Evolutionary conservation across 2,329 filamentous ascomycete genomes (phyloP).

Genomic region (Beauveria rudraprayagi): DNA sequence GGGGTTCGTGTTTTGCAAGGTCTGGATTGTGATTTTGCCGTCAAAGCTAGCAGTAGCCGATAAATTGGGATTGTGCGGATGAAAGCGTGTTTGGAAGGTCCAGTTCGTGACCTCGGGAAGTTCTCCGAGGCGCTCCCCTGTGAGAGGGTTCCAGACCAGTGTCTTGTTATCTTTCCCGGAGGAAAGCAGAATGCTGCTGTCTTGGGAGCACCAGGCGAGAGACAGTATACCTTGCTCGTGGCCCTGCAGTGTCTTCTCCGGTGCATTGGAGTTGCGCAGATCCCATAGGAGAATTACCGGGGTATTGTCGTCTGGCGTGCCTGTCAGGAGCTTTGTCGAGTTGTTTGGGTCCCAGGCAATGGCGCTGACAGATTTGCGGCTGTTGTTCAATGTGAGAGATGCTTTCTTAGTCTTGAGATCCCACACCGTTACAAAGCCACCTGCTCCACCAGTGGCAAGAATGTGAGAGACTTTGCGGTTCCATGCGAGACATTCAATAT

Average conservation of each 20-base stretch:
- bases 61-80: conserved; percentile 84
- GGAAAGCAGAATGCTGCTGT: conserved; percentile 80
- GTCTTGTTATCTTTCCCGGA: conserved; percentile 96
- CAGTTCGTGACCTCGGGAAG: conserved; percentile 98
- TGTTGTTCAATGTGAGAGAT: conserved; percentile 90
- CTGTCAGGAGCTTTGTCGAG: conserved; percentile 88
- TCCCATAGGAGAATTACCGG: conserved; percentile 92
- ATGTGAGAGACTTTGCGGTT: conserved; percentile 98
- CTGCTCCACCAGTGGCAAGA: conserved; percentile 83
- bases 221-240: conserved; percentile 92
- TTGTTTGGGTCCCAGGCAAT: conserved; percentile 97
- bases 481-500: conserved; percentile 96
- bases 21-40: conserved; percentile 90
- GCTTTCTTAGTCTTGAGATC: conserved; percentile 98
- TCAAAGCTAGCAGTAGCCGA: conserved; percentile 96
- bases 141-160: conserved; percentile 92
- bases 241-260: conserved; percentile 79
- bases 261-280: conserved; percentile 89
- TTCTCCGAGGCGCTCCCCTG: conserved; percentile 78
- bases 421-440: conserved; percentile 96
- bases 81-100: conserved; percentile 94
- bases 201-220: conserved; percentile 89
- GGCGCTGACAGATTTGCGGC: conserved; percentile 86
- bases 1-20: conserved; percentile 85
- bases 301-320: conserved; percentile 79